Base-by-base conservation (phyloP, 148 eudicot species). In the Vaccinium macrocarpon region DNA sequence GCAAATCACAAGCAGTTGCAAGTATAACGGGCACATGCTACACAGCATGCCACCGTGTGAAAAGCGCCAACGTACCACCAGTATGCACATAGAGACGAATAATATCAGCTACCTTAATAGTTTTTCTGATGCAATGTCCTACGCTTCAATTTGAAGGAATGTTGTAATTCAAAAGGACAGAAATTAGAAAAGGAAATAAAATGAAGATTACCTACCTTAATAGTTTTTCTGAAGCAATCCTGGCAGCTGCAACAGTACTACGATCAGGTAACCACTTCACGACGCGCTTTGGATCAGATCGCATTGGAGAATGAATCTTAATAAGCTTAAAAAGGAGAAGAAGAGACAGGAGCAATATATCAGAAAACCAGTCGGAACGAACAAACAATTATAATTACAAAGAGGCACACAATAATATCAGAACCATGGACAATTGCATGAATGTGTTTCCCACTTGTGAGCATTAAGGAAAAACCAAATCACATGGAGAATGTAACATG, bases 221-320 rank as follows among this genome's bases (percentile, higher is more conserved):
- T 57, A 97, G 9, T 83, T 92, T 95, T 82, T 95, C 98, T 23
- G 99, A 91, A 78, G 97, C 97, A 86, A 89, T 84, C 88, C 95
- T 91, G 59, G 97, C 98, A 74, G 96, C 98, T 86, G 88, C 73
- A 49, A 97, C 70, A 50, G 87, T 89, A 59, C 84, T 81, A 56
- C 53, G 93, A 88, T 91, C 91, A 55, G 99, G 98, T 84, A 93
- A 90, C 93, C 93, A 89, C 92, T 93, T 97, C 79, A 97, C 91
- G 46, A 84, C 86, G 86, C 99, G 99, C 79, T 93, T 88, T 82
- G 94, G 99, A 86, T 95, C 93, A 80, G 96, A 86, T 56, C 98
- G 97, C 98, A 95, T 90, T 46, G 99, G 99, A 88, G 99, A 97
- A 87, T 93, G 98, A 86, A 97, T 97, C 89, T 90, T 97, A 74